Evolutionary conservation across 441 rosid species (phyloP).

Genomic region (Melastoma candidum): DNA sequence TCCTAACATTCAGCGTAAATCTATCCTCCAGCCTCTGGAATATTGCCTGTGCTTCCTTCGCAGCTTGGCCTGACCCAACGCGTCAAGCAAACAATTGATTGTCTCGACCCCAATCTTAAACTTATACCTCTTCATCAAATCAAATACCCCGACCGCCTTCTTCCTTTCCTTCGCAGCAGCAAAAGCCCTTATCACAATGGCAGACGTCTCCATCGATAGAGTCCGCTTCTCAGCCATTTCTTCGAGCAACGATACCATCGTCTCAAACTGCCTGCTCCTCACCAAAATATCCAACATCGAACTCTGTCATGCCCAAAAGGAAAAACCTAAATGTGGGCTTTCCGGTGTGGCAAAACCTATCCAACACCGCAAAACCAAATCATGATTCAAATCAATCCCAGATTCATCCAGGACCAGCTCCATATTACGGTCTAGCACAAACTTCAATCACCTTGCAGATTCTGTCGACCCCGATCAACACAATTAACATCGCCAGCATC

Average conservation of each 20-base stretch:
- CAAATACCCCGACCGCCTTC: constrained; percentile 76
- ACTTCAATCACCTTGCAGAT: constrained; percentile 78
- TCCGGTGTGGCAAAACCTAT: constrained; percentile 58
- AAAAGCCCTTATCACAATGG: constrained; percentile 61
- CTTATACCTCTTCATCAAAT: constrained; percentile 82
- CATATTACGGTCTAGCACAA: constrained; percentile 70
- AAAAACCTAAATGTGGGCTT: constrained; percentile 83
- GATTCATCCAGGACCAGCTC: constrained; percentile 80
- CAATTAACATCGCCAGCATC: too few relatives aligned
- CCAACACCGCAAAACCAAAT: constrained; percentile 52
- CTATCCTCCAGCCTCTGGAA: constrained; percentile 61
- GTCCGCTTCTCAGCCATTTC: constrained; percentile 69
- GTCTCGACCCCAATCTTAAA: constrained; percentile 51
- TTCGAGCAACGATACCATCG: constrained; percentile 72
- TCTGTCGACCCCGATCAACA: constrained; percentile 38
- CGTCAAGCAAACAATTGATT: constrained; percentile 62
- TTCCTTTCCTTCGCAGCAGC: constrained; percentile 88
- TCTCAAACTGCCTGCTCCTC: constrained; percentile 73
- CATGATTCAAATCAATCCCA: constrained; percentile 38
- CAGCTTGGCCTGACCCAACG: constrained; percentile 81
- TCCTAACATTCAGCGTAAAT: constrained; percentile 59
- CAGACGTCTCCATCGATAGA: constrained; percentile 61
- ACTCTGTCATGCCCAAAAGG: constrained; percentile 60
- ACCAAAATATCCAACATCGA: constrained; percentile 65
- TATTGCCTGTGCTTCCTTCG: constrained; percentile 65